phyloP scores from a whole-genome alignment of 1,284 basidiomycete genomes.

The Rhizoctonia solani region DNA sequence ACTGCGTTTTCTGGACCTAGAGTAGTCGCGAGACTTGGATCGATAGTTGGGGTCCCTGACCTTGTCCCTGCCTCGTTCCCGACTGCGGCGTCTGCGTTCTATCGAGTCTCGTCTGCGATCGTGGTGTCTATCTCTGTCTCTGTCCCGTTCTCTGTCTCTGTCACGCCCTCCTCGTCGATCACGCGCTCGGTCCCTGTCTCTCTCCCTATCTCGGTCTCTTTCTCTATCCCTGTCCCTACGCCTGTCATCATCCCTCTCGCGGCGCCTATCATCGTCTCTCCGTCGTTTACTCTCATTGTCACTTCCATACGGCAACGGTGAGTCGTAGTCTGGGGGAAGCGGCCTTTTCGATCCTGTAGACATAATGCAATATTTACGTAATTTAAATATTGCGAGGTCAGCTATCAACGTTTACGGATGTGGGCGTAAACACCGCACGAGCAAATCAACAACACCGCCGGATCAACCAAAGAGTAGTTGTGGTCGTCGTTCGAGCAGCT shows the following conservation, averaged over 20 bases:
- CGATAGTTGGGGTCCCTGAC: constrained; percentile 44
- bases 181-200: constrained; percentile 45
- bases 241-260: constrained; percentile 73
- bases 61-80: constrained; percentile 43
- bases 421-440: constrained; percentile 34
- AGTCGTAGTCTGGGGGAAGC: constrained; percentile 61
- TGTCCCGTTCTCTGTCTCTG: constrained; percentile 43
- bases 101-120: constrained; percentile 40
- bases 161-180: constrained; percentile 39
- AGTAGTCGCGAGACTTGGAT: constrained; percentile 41
- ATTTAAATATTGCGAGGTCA: constrained; percentile 11
- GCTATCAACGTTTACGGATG: constrained; percentile 14
- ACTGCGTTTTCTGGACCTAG: constrained; percentile 23
- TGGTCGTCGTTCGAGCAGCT: too few relatives aligned
- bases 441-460: too few relatives aligned
- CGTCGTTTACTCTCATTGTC: constrained; percentile 46
- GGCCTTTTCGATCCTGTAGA: constrained; percentile 80
- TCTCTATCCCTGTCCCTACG: constrained; percentile 69
- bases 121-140: constrained; percentile 43
- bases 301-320: constrained; percentile 39
- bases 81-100: constrained; percentile 21
- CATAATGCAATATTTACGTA: constrained; percentile 52
- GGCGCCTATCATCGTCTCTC: constrained; percentile 55
- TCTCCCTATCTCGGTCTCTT: constrained; percentile 46
- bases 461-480: too few relatives aligned